Percentiles rank a stretch among this genome's conserved stretches.
Evolutionary conservation across 306 rosid genomes (phyloP).

Genomic region (Medicago arabica): DNA sequence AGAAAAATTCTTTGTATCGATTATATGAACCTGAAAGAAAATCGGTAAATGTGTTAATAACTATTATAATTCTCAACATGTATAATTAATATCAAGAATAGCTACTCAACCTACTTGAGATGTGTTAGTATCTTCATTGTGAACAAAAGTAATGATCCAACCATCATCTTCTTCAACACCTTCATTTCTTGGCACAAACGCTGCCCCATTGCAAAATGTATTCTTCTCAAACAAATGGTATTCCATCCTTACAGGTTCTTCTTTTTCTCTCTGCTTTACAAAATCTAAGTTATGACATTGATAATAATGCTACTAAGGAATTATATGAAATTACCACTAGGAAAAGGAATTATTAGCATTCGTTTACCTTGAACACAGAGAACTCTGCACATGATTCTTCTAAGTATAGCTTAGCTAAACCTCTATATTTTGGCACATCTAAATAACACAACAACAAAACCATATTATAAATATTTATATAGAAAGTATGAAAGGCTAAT

Average conservation of each 20-base stretch:
- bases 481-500: constrained; percentile 10
- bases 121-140: constrained; percentile 61
- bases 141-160: constrained; percentile 78
- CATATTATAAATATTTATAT: constrained; percentile 4
- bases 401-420: constrained; percentile 67
- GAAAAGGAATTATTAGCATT: neutral
- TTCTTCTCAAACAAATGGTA: constrained; percentile 65
- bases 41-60: neutral
- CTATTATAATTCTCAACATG: neutral
- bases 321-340: neutral
- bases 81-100: neutral
- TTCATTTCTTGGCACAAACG: constrained; percentile 58
- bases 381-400: constrained; percentile 48
- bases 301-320: neutral
- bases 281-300: neutral
- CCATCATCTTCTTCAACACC: constrained; percentile 78
- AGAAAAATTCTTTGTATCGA: constrained; percentile 57
- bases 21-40: constrained; percentile 57
- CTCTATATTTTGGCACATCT: constrained; percentile 61
- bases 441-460: neutral
- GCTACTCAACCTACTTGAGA: constrained; percentile 53
- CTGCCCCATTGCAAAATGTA: constrained; percentile 65
- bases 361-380: constrained; percentile 44
- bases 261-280: constrained; percentile 40
- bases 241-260: constrained; percentile 55